Evolutionary conservation across 192 early-diverging fungal genomes (phyloP).

Genomic region (Gonapodya prolifera): DNA sequence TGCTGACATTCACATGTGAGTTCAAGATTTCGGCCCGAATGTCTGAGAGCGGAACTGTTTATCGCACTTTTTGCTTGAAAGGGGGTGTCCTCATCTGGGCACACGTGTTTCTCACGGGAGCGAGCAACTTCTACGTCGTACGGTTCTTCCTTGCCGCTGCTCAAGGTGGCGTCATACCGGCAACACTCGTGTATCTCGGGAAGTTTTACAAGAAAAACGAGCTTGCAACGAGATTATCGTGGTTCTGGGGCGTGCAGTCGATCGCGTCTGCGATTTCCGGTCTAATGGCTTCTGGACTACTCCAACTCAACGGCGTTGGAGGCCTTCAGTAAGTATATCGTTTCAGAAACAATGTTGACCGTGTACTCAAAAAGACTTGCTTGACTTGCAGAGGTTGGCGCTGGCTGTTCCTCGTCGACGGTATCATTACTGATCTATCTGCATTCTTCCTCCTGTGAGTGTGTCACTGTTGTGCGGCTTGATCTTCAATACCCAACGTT

Average conservation of each 20-base stretch:
- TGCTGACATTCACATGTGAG: slow-evolving; percentile 29
- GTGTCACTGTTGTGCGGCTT: too few species aligned
- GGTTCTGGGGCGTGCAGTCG: slow-evolving; percentile 33
- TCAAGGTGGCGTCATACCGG: slow-evolving; percentile 36
- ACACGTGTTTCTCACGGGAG: slow-evolving; percentile 18
- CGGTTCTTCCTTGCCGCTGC: slow-evolving; percentile 31
- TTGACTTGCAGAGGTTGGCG: too few species aligned
- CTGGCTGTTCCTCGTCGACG: not conserved
- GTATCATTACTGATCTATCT: not conserved
- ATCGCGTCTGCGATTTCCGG: slow-evolving; percentile 39
- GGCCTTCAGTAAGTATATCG: slow-evolving; percentile 39
- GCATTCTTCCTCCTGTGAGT: too few species aligned
- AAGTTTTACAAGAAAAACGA: slow-evolving; percentile 34
- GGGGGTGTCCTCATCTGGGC: too few species aligned
- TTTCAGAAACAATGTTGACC: too few species aligned
- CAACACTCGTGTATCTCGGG: slow-evolving; percentile 31
- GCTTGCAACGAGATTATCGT: slow-evolving; percentile 28
- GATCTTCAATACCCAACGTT: too few species aligned
- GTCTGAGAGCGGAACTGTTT: too few species aligned
- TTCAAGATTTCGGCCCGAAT: slow-evolving; percentile 14
- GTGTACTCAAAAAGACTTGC: too few species aligned
- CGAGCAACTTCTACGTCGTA: slow-evolving; percentile 21
- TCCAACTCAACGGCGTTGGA: slow-evolving; percentile 32
- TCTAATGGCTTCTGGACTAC: slow-evolving; percentile 37
- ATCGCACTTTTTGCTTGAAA: too few species aligned